Evolutionary conservation across 139 green algal species (phyloP).

Genomic region (Chlorella sp.): DNA sequence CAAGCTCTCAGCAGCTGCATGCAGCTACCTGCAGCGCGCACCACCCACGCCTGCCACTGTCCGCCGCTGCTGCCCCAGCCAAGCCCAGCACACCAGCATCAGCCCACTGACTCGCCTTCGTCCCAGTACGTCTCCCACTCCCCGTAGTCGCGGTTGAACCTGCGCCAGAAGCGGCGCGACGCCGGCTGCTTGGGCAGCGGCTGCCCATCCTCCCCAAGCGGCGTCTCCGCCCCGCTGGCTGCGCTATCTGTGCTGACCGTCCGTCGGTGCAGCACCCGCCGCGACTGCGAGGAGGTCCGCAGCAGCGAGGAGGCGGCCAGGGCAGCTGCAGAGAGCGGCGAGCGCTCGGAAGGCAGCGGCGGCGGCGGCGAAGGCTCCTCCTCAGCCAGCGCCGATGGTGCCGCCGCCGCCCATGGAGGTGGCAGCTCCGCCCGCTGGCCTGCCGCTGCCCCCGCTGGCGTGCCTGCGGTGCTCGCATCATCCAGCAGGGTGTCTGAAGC

Average conservation of each 20-base stretch:
- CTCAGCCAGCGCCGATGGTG: not conserved
- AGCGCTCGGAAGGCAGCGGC: not conserved
- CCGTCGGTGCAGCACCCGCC: constrained; percentile 1
- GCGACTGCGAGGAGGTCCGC: constrained; percentile 1
- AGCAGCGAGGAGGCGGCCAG: constrained; percentile 8
- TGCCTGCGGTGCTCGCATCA: not conserved
- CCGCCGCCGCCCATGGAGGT: no score
- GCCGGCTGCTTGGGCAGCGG: not conserved
- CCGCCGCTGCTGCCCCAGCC: no score
- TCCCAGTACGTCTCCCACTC: constrained; percentile 39
- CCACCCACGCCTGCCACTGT: no score
- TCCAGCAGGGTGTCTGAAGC: not conserved
- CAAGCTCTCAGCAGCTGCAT: no score
- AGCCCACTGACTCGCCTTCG: not conserved
- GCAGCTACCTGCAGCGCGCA: no score
- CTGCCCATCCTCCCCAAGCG: constrained; percentile 1
- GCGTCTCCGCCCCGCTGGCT: constrained; percentile 23
- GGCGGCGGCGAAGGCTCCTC: not conserved
- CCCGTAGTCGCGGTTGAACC: constrained; percentile 41
- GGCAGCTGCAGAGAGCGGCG: not conserved
- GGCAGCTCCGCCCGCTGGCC: not conserved
- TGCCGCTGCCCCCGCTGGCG: not conserved
- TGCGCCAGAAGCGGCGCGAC: constrained; percentile 28
- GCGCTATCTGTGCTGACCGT: constrained; percentile 7
- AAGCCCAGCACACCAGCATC: no score